Evolutionary conservation across 306 rosid genomes (phyloP).

Genomic region (Castanopsis chinensis): DNA sequence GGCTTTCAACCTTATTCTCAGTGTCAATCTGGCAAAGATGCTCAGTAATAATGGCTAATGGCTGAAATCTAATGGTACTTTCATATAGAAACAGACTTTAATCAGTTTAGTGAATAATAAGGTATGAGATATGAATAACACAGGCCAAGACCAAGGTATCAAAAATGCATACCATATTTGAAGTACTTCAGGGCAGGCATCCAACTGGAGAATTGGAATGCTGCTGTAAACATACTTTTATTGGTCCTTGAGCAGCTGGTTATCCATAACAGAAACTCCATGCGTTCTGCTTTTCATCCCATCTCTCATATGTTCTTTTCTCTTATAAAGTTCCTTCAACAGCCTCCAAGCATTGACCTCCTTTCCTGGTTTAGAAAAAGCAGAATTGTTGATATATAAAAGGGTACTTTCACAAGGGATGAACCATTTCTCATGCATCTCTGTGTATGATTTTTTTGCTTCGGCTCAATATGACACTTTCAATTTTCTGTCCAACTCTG

Average conservation of each 20-base stretch:
- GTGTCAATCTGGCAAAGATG: neutral
- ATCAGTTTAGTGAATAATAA: neutral
- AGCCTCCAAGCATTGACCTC: conserved; percentile 57
- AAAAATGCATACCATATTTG: neutral
- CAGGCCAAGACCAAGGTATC: neutral
- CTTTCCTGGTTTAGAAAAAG: conserved; percentile 72
- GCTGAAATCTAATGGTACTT: neutral
- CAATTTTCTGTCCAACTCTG: conserved; percentile 53
- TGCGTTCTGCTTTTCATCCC: conserved; percentile 9
- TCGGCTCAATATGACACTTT: conserved; percentile 49
- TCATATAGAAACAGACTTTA: neutral
- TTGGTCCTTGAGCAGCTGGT: neutral
- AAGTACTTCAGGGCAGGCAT: neutral
- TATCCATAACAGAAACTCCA: conserved; percentile 1
- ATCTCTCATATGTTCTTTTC: conserved; percentile 38
- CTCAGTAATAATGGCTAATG: neutral
- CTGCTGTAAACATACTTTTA: neutral
- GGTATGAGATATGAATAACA: neutral
- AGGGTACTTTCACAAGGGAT: conserved; percentile 67
- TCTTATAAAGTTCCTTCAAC: conserved; percentile 51
- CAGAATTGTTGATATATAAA: conserved; percentile 42
- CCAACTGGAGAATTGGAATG: neutral
- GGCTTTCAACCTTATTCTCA: neutral
- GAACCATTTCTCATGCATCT: conserved; percentile 70
- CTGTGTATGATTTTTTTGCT: conserved; percentile 63